Base-by-base conservation (phyloP, 768 basidiomycete species). In the Tylopilus rubrobrunneus region DNA sequence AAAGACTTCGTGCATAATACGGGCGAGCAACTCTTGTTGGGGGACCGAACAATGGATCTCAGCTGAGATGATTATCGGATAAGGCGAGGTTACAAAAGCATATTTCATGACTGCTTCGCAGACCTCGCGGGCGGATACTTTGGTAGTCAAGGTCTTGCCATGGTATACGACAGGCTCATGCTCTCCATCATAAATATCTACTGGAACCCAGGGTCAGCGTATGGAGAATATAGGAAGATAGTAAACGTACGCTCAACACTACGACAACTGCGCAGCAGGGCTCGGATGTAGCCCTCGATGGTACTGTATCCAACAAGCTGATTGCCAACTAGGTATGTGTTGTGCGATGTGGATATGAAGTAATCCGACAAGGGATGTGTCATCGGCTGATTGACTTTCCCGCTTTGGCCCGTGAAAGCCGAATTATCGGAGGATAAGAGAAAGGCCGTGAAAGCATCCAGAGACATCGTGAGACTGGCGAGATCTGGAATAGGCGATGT, bases 151-250 rank as follows among this genome's bases (percentile, higher is more conserved):
- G 0, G 94, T 95, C 52, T 86, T 87, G 23, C 93, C 92, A 63
- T 98, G 95, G 61, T 86, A 94, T 5, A 98, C 82, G 65, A 89
- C 74, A 0, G 96, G 96, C 56, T 88, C 92, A 3, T 62, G 69
- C 31, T 92, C 89, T 11, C 95, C 94, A 57, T 97, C 92, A 66
- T 86, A 97, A 41, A 95, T 84, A 61, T 98, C 96, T 63, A 98
- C 94, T 98, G 41, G 21, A 21, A 21, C 7, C 29, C 2, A 29
- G 39, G 9, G 39, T 52, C 28, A 48, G 33, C 44, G 8, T 45
- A 34, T 21, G 49, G 43, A 27, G 6, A 25, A 29, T 6, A 41
- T 41, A 43, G 33, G 43, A 29, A 46, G 45, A 39, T 23, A 6
- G 33, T 48, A 29, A n/a, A 79, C 88, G 59, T 61, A 94, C 95